A percentile compares a stretch with the other conserved stretches of the same genome.
phyloP scores from a whole-genome alignment of 768 basidiomycete species.

The Russula vinacea region DNA sequence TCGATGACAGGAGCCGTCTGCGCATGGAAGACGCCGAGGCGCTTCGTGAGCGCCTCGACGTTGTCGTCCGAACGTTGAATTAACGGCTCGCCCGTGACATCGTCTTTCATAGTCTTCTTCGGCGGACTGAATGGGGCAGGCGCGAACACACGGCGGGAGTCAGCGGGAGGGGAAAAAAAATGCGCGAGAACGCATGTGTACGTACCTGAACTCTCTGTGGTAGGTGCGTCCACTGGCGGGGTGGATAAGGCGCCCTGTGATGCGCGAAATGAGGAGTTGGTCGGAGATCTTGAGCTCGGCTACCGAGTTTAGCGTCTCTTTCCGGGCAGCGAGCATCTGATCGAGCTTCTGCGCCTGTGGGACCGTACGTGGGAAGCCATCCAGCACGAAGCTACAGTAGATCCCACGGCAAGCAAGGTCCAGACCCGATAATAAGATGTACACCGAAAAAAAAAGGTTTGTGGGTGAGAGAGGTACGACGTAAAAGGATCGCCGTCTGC shows the following conservation, averaged over 20 bases:
- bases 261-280: slow-evolving; percentile 92
- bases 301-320: slow-evolving; percentile 89
- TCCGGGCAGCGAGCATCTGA: slow-evolving; percentile 74
- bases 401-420: no score
- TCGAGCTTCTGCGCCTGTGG: slow-evolving; percentile 96
- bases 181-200: not conserved
- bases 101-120: slow-evolving; percentile 92
- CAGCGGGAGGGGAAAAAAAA: not conserved
- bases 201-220: slow-evolving; percentile 92
- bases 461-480: not conserved
- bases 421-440: not conserved
- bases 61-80: slow-evolving; percentile 98
- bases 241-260: slow-evolving; percentile 95
- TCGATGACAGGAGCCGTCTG: slow-evolving; percentile 96
- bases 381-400: slow-evolving; percentile 94
- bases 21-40: slow-evolving; percentile 81
- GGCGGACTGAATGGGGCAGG: slow-evolving; percentile 65
- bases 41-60: slow-evolving; percentile 88
- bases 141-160: not conserved
- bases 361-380: slow-evolving; percentile 99
- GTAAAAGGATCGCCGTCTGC: slow-evolving; percentile 35
- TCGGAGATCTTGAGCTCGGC: slow-evolving; percentile 92
- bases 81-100: slow-evolving; percentile 91
- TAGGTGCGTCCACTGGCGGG: slow-evolving; percentile 86
- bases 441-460: not conserved